These are phyloP conservation scores for Pseudogymnoascus sp. DNA, from an alignment of 2,329 filamentous ascomycete species.

Conservation along the genomic window DNA sequence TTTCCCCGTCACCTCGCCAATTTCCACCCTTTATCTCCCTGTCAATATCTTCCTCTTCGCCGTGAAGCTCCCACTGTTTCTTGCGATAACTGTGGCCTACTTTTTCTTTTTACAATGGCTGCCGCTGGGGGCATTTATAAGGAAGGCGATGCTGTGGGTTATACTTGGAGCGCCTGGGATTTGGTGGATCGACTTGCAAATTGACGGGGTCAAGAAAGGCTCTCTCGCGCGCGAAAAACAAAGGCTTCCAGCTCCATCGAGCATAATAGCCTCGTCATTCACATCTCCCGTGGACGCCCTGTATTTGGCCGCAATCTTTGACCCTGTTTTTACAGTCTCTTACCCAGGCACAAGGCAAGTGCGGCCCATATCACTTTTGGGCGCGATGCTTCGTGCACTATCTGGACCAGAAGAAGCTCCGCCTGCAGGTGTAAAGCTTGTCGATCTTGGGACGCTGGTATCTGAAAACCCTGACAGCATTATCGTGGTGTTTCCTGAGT, in stretches of 20 bases:
- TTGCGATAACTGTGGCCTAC: slow-evolving; percentile 59
- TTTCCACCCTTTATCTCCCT: slow-evolving; percentile 53
- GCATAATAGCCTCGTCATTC: slow-evolving; percentile 81
- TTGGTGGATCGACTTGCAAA: slow-evolving; percentile 98
- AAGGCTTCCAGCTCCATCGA: slow-evolving; percentile 68
- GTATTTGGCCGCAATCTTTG: slow-evolving; percentile 92
- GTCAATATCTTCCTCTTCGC: slow-evolving; percentile 66
- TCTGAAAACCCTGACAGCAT: slow-evolving; percentile 62
- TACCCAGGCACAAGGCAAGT: slow-evolving; percentile 70
- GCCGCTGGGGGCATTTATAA: slow-evolving; percentile 57
- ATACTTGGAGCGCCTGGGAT: slow-evolving; percentile 84
- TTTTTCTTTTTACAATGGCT: slow-evolving; percentile 78
- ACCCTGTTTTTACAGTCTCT: slow-evolving; percentile 83
- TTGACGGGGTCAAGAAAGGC: slow-evolving; percentile 92
- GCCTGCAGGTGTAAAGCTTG: slow-evolving; percentile 40
- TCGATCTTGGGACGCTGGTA: slow-evolving; percentile 55
- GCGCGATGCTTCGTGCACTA: slow-evolving; percentile 68
- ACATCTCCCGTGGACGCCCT: slow-evolving; percentile 89
- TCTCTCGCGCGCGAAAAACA: slow-evolving; percentile 65
- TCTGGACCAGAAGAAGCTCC: slow-evolving; percentile 44
- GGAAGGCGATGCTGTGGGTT: slow-evolving; percentile 81
- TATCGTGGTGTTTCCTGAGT: slow-evolving; percentile 86
- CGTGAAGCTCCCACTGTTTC: slow-evolving; percentile 70
- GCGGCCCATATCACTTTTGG: slow-evolving; percentile 65
- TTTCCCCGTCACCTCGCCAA: slow-evolving; percentile 65